phyloP scores from a whole-genome alignment of 208 protist genomes.

The Strigomonas culicis region DNA sequence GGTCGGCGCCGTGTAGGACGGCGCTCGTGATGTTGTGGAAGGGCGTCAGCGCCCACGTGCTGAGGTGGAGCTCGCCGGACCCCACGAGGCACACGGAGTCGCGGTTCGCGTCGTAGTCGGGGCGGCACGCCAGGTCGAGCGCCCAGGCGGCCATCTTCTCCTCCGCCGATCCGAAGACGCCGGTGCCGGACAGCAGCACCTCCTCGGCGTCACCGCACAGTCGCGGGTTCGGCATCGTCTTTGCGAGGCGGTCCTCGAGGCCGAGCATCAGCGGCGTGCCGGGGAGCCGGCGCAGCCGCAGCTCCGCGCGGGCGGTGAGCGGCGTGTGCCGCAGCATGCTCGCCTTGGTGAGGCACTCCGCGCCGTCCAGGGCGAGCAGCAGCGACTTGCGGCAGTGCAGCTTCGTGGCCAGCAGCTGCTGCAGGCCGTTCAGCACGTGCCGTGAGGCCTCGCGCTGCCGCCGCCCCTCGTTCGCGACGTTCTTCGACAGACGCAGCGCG shows the following conservation, averaged over 20 bases:
- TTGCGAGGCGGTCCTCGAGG: constrained; percentile 77
- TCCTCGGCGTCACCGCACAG: constrained; percentile 40
- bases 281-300: constrained; percentile 50
- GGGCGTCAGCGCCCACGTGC: constrained; percentile 62
- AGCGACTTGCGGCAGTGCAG: constrained; percentile 39
- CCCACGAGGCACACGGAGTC: constrained; percentile 79
- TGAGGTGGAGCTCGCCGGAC: constrained; percentile 58
- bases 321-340: constrained; percentile 23
- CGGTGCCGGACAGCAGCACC: constrained; percentile 66
- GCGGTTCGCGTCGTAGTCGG: constrained; percentile 43
- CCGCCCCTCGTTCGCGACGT: constrained; percentile 51
- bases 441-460: constrained; percentile 57
- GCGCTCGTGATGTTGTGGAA: constrained; percentile 61
- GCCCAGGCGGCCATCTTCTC: constrained; percentile 85
- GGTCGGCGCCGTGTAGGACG: constrained; percentile 49
- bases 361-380: constrained; percentile 70
- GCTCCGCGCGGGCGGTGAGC: constrained; percentile 43
- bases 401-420: constrained; percentile 55
- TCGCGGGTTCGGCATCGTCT: constrained; percentile 54
- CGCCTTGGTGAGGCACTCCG: constrained; percentile 57
- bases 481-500: constrained; percentile 65
- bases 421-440: constrained; percentile 51
- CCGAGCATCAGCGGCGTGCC: constrained; percentile 59
- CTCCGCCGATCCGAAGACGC: constrained; percentile 66
- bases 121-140: constrained; percentile 72